A percentile compares a stretch with the other conserved stretches of the same genome.
phyloP scores from a whole-genome alignment of 805 yeast species.

The Saccharomycopsis sp. region DNA sequence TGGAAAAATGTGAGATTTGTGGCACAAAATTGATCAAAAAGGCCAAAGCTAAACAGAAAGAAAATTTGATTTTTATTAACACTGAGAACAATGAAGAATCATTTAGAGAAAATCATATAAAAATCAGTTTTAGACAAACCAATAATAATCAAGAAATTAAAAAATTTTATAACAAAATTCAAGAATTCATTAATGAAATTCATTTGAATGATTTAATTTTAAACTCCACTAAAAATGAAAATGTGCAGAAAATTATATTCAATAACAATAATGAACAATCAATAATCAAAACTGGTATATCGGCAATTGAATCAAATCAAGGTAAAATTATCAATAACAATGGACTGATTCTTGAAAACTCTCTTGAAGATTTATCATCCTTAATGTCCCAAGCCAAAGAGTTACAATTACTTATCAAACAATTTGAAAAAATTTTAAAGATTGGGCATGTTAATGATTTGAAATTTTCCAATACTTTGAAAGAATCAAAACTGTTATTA shows the following conservation, averaged over 20 bases:
- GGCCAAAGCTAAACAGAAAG: too few species aligned
- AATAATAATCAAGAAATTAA: not conserved
- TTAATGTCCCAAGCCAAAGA: conserved; percentile 73
- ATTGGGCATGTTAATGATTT: conserved; percentile 19
- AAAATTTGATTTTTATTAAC: too few species aligned
- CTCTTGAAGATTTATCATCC: conserved; percentile 67
- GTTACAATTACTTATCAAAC: conserved; percentile 43
- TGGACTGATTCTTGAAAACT: conserved; percentile 50
- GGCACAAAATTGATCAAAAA: conserved; percentile 44
- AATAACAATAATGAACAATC: conserved; percentile 1
- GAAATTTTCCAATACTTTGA: conserved; percentile 27
- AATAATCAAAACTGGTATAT: conserved; percentile 49
- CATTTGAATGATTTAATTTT: conserved; percentile 1
- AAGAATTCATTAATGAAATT: conserved; percentile 8
- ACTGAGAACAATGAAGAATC: too few species aligned
- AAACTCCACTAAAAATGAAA: conserved; percentile 5
- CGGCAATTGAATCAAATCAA: conserved; percentile 51
- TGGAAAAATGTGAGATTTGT: conserved; percentile 79
- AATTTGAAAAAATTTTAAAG: conserved; percentile 23
- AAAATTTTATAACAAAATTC: conserved; percentile 5
- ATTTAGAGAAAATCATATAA: too few species aligned
- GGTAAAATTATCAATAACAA: conserved; percentile 46
- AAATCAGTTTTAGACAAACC: not conserved
- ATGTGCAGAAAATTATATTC: conserved; percentile 12
- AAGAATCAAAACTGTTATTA: conserved; percentile 24